Base-by-base conservation (phyloP, 2,329 filamentous ascomycete genomes). In the Coniella lustricola region DNA sequence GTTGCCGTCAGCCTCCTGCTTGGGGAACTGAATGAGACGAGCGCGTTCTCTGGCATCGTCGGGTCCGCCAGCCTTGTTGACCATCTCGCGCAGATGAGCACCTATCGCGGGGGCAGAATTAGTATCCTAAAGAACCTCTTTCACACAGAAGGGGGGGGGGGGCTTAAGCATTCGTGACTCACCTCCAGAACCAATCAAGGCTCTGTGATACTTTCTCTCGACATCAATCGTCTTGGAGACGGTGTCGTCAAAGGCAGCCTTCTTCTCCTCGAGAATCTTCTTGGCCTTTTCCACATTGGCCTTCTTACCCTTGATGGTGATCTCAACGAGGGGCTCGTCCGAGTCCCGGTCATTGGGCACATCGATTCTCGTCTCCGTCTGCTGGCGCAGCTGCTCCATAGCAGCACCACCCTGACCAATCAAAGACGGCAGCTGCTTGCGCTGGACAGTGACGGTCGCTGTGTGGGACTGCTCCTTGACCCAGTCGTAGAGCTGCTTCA, bases 21-120 rank as follows among this genome's bases (percentile, higher is more conserved):
- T 90, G 49, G 93, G 93, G 74, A 98, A 97, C 65, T 91, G 90
- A 52, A 98, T 89, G 59, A 91, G 89, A 54, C 91, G 87, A 44
- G 90, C 87, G 58, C 93, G 80, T 54, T 87, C 84, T 35, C 87
- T 83, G 54, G 85, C 81, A 62, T 95, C 90, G 57, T 90, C 86
- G 33, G 90, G 90, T 9, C 93, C 94, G 54, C 93, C 94, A 40
- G 93, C 90, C 59, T 87, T 81, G 46, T 86, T 75, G 48, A 98
- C 87, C 53, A 98, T 90, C 53, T 87, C 83, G 53, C 87, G 87
- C 50, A 98, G 84, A 61, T 85, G 93, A 38, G 87, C 76, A 59
- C 90, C 88, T 91, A 46, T n/a, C n/a, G n/a, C n/a, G n/a, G n/a
- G n/a, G n/a, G n/a, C n/a, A n/a, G n/a, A n/a, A n/a, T n/a, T n/a